Base-by-base conservation (phyloP, 139 green algal species). In the Pycnococcus provasolii region DNA sequence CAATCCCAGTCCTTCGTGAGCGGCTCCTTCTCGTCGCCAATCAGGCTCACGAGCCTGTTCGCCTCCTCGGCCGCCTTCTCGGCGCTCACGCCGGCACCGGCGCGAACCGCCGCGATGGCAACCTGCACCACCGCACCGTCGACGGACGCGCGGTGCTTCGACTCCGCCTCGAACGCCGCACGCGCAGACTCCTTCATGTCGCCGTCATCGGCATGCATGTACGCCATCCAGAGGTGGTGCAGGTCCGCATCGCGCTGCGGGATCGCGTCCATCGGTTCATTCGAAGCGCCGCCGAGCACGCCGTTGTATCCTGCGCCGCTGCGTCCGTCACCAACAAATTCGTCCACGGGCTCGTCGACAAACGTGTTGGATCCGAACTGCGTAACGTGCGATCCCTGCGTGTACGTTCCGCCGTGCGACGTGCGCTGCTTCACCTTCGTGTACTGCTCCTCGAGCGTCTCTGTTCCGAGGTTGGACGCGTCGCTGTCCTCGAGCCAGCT, bases 401-500 rank as follows among this genome's bases (percentile, higher is more conserved):
- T 47, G 73, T 89, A 97, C 8, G 85, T 91, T 51, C 71, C 82
- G 80, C 95, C 88, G 53, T 87, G 73, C 58, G 77, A 87, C 37
- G 86, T 92, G 41, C 91, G 79, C 42, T 68, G n/a, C n/a, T 73
- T 75, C 11, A 95, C 80, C n/a, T 81, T 60, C 68, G 86, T 53
- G 66, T 87, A 94, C 81, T 95, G 87, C 73, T 91, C 79, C 77
- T 85, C 64, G 50, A 96, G 76, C 5, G 87, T 94, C 78, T 97
- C 90, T 3, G 71, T 44, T 0, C 63, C 71, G 26, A 91, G 72
- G 73, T 96, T 81, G 11, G 67, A 63, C 0, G 58, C 40, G 37
- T 97, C 89, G 9, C 71, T 79, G 71, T 98, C 84, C 77, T 97
- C 92, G 82, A 98, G 87, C 87, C 87, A 98, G 2, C 87, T 76